phyloP scores from a whole-genome alignment of 2,329 filamentous ascomycete genomes.

The Geoglossum cookeanum region DNA sequence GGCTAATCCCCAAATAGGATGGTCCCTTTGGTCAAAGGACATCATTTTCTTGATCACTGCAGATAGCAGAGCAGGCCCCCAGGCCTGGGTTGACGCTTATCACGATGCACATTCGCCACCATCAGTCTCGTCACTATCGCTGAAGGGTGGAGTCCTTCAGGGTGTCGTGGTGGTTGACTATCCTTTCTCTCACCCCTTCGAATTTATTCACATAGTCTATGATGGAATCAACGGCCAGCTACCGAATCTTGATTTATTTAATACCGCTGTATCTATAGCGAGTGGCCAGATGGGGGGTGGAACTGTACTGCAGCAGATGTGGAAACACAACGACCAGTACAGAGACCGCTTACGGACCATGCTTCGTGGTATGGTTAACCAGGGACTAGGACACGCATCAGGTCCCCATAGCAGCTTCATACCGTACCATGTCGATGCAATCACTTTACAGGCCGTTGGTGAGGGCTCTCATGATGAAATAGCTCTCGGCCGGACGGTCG shows the following conservation, averaged over 20 bases:
- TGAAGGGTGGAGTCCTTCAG: conserved; percentile 87
- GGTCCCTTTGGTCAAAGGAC: conserved; percentile 98
- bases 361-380: conserved; percentile 78
- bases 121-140: conserved; percentile 53
- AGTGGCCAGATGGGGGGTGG: conserved; percentile 82
- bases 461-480: conserved; percentile 96
- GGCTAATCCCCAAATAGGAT: conserved; percentile 31
- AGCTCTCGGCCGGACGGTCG: conserved; percentile 74
- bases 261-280: conserved; percentile 76
- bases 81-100: conserved; percentile 96
- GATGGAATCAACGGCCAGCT: conserved; percentile 92
- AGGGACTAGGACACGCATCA: conserved; percentile 72
- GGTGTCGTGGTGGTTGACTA: conserved; percentile 90
- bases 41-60: conserved; percentile 82
- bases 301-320: conserved; percentile 71
- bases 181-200: conserved; percentile 64
- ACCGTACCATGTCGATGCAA: conserved; percentile 90
- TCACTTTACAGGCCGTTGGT: conserved; percentile 79
- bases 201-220: conserved; percentile 78
- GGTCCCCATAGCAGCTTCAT: conserved; percentile 93
- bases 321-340: conserved; percentile 57
- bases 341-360: conserved; percentile 69
- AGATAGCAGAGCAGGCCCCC: conserved; percentile 75
- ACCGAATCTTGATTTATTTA: conserved; percentile 88
- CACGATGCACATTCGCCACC: conserved; percentile 67